Conservation (phyloP, 768 basidiomycete genomes). For the Russula foetens region DNA sequence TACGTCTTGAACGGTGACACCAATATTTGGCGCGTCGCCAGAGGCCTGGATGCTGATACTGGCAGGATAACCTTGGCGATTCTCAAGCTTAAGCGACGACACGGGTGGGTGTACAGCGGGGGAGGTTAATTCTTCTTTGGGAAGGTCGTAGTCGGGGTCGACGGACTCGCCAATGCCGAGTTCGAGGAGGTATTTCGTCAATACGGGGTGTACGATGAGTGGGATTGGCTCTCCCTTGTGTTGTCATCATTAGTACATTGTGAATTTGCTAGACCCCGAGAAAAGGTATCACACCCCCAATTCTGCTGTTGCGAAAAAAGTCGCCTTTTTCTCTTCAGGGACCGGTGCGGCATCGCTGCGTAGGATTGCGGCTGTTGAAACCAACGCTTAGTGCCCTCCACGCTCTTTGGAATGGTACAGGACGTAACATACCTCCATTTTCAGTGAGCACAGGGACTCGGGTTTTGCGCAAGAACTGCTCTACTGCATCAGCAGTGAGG, state of each 20-base stretch:
- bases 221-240: slow-evolving; percentile 2
- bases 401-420: background rate
- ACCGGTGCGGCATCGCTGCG: background rate
- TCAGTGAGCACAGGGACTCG: background rate
- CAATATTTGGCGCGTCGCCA: background rate
- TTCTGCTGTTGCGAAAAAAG: background rate
- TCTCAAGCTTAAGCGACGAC: background rate
- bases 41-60: background rate
- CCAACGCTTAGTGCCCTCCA: background rate
- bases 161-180: background rate
- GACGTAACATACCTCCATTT: slow-evolving; percentile 1
- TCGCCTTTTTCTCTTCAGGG: background rate
- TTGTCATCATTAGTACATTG: too few relatives aligned
- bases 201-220: background rate
- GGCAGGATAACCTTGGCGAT: slow-evolving; percentile 2
- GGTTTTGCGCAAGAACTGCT: background rate
- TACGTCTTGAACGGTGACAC: background rate
- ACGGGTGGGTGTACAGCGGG: background rate
- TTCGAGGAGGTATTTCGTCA: slow-evolving; percentile 4
- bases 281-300: background rate
- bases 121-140: slow-evolving; percentile 1
- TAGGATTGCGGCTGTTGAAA: background rate
- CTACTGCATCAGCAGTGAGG: background rate
- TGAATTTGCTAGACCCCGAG: too few relatives aligned
- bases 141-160: background rate